These are phyloP conservation scores for Harrya chromipes DNA, from an alignment of 768 basidiomycete species.

Conservation along the genomic window DNA sequence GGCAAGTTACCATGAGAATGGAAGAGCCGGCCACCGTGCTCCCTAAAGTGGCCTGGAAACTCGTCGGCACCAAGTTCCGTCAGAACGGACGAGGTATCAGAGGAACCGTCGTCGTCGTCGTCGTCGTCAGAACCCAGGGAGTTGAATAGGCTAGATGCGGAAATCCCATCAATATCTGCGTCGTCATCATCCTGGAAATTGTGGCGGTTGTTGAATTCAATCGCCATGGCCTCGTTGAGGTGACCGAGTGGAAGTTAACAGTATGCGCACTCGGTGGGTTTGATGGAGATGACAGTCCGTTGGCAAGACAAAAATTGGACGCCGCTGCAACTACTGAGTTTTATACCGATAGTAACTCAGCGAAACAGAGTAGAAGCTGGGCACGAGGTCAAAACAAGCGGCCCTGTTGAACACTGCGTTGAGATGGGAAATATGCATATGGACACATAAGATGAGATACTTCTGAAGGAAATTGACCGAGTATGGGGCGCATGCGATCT, in stretches of 20 bases:
- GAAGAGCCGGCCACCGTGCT: slow-evolving; percentile 60
- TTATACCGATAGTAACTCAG: slow-evolving; percentile 40
- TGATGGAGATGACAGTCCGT: slow-evolving; percentile 33
- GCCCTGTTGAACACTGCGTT: slow-evolving; percentile 26
- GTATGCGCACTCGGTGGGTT: slow-evolving; percentile 17
- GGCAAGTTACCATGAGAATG: slow-evolving; percentile 60
- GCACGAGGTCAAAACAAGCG: slow-evolving; percentile 35
- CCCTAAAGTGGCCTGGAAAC: slow-evolving; percentile 57
- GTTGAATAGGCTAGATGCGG: slow-evolving; percentile 8
- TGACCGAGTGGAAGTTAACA: slow-evolving; percentile 3
- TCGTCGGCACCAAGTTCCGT: slow-evolving; percentile 51
- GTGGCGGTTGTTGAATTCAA: slow-evolving; percentile 23
- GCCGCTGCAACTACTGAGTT: slow-evolving; percentile 37
- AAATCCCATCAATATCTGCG: slow-evolving; percentile 5
- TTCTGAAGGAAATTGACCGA: slow-evolving; percentile 13
- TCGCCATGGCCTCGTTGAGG: slow-evolving; percentile 24
- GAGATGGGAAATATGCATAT: slow-evolving; percentile 23
- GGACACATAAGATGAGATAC: slow-evolving; percentile 13
- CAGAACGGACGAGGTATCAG: slow-evolving; percentile 42
- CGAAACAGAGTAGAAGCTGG: slow-evolving; percentile 38
- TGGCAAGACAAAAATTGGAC: slow-evolving; percentile 38
- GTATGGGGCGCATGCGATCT: slow-evolving; percentile 5
- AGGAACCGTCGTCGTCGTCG: slow-evolving; percentile 36
- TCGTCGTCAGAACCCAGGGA: slow-evolving; percentile 13
- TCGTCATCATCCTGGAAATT: slow-evolving; percentile 22